Conservation (phyloP, 441 rosid species). For the Adansonia rubrostipa region DNA sequence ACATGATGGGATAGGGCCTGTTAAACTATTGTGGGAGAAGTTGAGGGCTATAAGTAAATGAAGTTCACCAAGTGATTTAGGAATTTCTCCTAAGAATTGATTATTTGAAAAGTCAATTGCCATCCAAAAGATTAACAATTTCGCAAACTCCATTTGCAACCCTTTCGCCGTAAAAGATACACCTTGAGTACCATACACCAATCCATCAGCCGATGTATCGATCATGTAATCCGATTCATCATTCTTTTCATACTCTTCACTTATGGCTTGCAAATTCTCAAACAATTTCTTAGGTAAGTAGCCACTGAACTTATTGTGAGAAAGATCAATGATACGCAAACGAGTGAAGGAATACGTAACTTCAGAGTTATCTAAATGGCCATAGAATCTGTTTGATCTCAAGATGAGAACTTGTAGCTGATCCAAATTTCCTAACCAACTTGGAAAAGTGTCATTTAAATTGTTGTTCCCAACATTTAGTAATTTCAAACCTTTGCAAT, state of each 20-base stretch:
- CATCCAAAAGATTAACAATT: constrained; percentile 22
- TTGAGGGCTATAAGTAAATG: constrained; percentile 29
- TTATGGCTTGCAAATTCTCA: neutral
- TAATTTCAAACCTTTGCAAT: neutral
- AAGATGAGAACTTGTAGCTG: neutral
- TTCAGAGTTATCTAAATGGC: neutral
- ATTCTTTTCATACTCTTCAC: neutral
- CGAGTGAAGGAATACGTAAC: neutral
- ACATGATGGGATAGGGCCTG: constrained; percentile 33
- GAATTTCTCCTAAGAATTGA: constrained; percentile 35
- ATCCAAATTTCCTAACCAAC: neutral
- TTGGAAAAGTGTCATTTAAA: neutral
- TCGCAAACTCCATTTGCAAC: neutral
- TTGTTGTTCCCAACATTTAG: neutral
- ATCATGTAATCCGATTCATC: neutral
- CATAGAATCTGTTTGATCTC: neutral
- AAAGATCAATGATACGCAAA: constrained; percentile 5
- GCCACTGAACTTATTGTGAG: neutral
- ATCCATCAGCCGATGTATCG: neutral
- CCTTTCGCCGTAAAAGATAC: constrained; percentile 22
- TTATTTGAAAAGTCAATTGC: constrained; percentile 35
- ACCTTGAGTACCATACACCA: neutral
- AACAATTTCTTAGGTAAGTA: neutral
- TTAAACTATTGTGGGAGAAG: constrained; percentile 34
- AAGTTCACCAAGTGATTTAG: constrained; percentile 15